Conservation (phyloP, 805 yeast genomes). For the Wickerhamiella sorbophila region DNA sequence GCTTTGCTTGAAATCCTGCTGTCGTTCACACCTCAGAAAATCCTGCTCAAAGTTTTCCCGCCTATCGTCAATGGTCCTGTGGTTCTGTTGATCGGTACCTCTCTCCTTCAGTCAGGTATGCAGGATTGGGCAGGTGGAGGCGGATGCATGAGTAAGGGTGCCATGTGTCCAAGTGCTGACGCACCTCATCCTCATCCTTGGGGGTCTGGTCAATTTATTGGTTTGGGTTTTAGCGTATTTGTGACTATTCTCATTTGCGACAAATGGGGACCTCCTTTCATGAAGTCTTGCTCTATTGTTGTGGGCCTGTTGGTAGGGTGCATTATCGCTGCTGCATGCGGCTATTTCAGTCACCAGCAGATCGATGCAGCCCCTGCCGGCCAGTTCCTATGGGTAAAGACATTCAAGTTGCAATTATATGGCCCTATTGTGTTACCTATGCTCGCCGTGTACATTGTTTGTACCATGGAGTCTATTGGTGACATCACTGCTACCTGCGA, state of each 20-base stretch:
- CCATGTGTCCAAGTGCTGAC: slow-evolving; percentile 32
- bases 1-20: slow-evolving; percentile 57
- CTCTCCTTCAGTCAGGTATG: slow-evolving; percentile 57
- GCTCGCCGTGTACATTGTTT: slow-evolving; percentile 64
- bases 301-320: slow-evolving; percentile 76
- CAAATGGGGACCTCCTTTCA: slow-evolving; percentile 83
- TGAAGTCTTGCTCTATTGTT: slow-evolving; percentile 89
- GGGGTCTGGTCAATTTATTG: slow-evolving; percentile 81
- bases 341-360: slow-evolving; percentile 47
- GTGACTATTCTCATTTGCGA: slow-evolving; percentile 62
- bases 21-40: slow-evolving; percentile 63
- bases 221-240: slow-evolving; percentile 74
- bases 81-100: slow-evolving; percentile 67
- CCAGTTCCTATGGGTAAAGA: slow-evolving; percentile 77
- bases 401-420: slow-evolving; percentile 60
- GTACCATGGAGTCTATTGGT: slow-evolving; percentile 90
- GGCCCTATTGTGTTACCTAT: slow-evolving; percentile 81
- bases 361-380: slow-evolving; percentile 66
- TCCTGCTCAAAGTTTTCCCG: slow-evolving; percentile 64
- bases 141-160: slow-evolving; percentile 26
- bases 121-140: slow-evolving; percentile 83
- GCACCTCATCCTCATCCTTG: slow-evolving; percentile 46
- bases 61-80: slow-evolving; percentile 91
- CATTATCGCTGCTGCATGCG: slow-evolving; percentile 83
- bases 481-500: slow-evolving; percentile 91